phyloP scores from a whole-genome alignment of 1,284 basidiomycete genomes.

The Pseudozyma thailandica region DNA sequence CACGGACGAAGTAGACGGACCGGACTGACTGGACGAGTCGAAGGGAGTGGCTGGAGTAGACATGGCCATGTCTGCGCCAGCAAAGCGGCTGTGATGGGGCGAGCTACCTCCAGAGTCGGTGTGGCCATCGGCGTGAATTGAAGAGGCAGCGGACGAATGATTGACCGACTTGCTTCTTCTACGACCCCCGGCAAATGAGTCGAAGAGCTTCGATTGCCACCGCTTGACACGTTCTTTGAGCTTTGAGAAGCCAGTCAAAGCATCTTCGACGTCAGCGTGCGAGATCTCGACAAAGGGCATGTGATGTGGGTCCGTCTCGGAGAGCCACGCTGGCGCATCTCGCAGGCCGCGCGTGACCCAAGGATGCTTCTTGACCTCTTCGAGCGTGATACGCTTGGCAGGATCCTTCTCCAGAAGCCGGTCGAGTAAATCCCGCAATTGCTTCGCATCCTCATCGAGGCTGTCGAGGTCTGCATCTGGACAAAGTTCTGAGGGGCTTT shows the following conservation, averaged over 20 bases:
- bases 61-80: constrained; percentile 5
- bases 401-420: constrained; percentile 86
- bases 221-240: constrained; percentile 60
- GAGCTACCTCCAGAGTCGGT: constrained; percentile 31
- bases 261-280: constrained; percentile 81
- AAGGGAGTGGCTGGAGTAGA: constrained; percentile 26
- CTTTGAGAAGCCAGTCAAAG: constrained; percentile 69
- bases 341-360: constrained; percentile 77
- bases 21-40: constrained; percentile 34
- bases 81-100: constrained; percentile 12
- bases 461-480: constrained; percentile 21
- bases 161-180: constrained; percentile 35
- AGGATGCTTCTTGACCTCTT: constrained; percentile 81
- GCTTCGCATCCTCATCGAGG: constrained; percentile 52
- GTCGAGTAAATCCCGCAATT: constrained; percentile 77
- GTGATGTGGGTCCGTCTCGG: constrained; percentile 76
- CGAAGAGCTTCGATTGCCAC: constrained; percentile 56
- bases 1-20: constrained; percentile 18
- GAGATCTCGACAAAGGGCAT: constrained; percentile 77
- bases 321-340: constrained; percentile 81
- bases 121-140: constrained; percentile 17
- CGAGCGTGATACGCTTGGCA: constrained; percentile 80
- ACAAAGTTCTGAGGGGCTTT: constrained; percentile 35
- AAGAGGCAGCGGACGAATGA: constrained; percentile 32
- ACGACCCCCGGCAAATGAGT: constrained; percentile 40